phyloP scores from a whole-genome alignment of 306 rosid genomes.

The Hippophae tibetana region DNA sequence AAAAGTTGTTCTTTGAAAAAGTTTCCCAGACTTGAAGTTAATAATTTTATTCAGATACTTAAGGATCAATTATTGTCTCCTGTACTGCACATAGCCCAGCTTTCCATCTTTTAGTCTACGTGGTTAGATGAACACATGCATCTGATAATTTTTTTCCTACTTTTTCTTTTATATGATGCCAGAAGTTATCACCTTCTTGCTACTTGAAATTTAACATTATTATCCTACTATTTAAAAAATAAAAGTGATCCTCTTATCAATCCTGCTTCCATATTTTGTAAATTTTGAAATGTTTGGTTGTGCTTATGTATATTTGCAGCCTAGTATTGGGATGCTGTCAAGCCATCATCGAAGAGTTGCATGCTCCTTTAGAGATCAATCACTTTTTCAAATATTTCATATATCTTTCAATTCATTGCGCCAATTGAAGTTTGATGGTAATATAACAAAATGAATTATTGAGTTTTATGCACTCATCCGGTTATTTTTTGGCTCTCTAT shows the following conservation, averaged over 20 bases:
- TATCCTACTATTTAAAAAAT: neutral
- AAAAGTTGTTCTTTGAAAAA: neutral
- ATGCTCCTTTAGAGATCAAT: conserved; percentile 89
- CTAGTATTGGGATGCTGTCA: conserved; percentile 80
- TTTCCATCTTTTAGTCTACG: too few species aligned
- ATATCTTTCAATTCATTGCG: conserved; percentile 81
- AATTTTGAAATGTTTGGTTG: conserved; percentile 1
- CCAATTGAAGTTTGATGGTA: conserved; percentile 91
- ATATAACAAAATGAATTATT: neutral
- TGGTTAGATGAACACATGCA: too few species aligned
- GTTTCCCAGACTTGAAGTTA: too few species aligned
- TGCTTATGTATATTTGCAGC: conserved; percentile 37
- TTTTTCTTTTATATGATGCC: too few species aligned
- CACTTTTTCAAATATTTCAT: conserved; percentile 83
- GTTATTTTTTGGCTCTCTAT: conserved; percentile 4
- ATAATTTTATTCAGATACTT: too few species aligned
- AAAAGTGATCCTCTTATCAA: neutral
- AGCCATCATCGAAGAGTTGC: conserved; percentile 97
- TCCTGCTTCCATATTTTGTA: neutral
- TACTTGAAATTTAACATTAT: too few species aligned
- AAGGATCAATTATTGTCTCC: too few species aligned
- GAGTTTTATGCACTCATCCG: neutral
- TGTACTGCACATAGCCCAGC: too few species aligned
- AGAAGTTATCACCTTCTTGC: too few species aligned
- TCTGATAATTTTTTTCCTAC: too few species aligned